Evolutionary conservation across 805 yeast genomes (phyloP).

Genomic region (Lipomyces lipofer): DNA sequence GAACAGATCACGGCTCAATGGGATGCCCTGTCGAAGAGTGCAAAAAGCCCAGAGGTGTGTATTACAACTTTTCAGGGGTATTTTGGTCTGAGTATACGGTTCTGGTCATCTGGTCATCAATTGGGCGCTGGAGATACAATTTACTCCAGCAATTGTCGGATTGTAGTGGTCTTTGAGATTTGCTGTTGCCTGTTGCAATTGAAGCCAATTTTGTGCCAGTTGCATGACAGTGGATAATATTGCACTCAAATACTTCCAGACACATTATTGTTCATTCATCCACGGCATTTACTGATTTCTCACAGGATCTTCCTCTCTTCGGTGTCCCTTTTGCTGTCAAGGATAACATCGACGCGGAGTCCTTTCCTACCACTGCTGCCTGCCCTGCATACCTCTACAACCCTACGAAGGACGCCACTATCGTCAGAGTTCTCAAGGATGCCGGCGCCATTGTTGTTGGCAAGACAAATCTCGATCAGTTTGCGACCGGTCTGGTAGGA

Average conservation of each 20-base stretch:
- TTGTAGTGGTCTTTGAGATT: no score
- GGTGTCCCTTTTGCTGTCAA: constrained; percentile 96
- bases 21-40: constrained; percentile 61
- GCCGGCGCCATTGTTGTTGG: constrained; percentile 94
- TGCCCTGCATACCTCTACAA: constrained; percentile 79
- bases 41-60: constrained; percentile 45
- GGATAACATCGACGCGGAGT: constrained; percentile 88
- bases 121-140: neutral
- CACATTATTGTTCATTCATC: neutral
- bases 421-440: constrained; percentile 69
- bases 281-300: neutral
- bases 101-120: neutral
- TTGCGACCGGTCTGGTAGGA: constrained; percentile 97
- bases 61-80: no score
- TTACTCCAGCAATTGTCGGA: neutral
- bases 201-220: no score
- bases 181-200: no score
- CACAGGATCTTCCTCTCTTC: constrained; percentile 56
- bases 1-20: constrained; percentile 75
- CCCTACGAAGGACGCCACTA: constrained; percentile 72
- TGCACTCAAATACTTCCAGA: no score
- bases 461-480: constrained; percentile 93
- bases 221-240: no score
- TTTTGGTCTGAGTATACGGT: no score
- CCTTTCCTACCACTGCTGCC: constrained; percentile 88